A percentile compares a stretch with the other conserved stretches of the same genome.
Evolutionary conservation across 768 basidiomycete genomes (phyloP).

Genomic region (Mrakia blollopis): DNA sequence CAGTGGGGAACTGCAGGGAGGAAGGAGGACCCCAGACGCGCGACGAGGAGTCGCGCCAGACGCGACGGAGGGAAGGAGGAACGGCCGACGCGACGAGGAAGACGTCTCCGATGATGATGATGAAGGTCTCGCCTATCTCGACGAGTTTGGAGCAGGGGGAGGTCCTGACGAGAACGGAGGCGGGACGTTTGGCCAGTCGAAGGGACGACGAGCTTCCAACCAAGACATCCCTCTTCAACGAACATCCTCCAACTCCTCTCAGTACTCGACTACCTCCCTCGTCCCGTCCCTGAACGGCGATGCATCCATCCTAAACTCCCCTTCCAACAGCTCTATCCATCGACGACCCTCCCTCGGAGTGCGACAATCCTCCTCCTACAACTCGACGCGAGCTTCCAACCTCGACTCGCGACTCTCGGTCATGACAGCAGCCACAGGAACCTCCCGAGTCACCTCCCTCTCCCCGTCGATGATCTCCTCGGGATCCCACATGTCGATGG

Average conservation of each 20-base stretch:
- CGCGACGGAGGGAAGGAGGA: not conserved
- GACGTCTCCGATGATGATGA: not conserved
- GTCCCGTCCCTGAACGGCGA: not conserved
- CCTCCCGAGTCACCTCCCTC: not conserved
- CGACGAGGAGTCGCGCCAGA: not conserved
- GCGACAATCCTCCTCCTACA: not conserved
- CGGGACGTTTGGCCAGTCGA: not conserved
- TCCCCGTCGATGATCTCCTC: not conserved
- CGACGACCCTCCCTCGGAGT: not conserved
- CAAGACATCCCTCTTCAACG: not conserved
- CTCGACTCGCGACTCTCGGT: not conserved
- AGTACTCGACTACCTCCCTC: not conserved
- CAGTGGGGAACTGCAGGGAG: not conserved
- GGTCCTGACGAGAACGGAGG: not conserved
- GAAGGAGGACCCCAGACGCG: not conserved
- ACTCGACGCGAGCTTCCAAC: not conserved
- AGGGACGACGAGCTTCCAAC: not conserved
- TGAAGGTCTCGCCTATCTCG: not conserved
- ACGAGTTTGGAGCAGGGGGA: slow-evolving; percentile 1
- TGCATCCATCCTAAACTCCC: not conserved
- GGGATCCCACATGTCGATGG: not conserved
- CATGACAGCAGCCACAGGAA: not conserved
- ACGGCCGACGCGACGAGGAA: not conserved
- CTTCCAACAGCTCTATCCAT: not conserved
- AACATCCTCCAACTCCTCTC: not conserved